These are phyloP conservation scores for Phyllosticta citrichinensis DNA, from an alignment of 2,329 filamentous ascomycete genomes.

Conservation along the genomic window DNA sequence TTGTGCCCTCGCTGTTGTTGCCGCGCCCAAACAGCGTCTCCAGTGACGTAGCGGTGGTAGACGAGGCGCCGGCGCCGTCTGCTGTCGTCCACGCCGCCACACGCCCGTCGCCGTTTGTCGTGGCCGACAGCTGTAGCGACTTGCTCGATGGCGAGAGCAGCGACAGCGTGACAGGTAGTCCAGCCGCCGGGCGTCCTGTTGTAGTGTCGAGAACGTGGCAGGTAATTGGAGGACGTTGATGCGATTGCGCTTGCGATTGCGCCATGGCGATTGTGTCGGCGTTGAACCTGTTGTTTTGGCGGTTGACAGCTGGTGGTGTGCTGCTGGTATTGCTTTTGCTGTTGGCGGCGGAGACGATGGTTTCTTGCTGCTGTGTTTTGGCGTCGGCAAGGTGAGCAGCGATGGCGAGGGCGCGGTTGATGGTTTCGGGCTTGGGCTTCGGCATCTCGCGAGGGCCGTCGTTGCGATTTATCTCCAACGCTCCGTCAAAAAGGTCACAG, in stretches of 20 bases:
- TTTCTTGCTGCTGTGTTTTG: neutral
- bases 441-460: constrained; percentile 1
- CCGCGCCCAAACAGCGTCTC: constrained; percentile 3
- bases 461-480: neutral
- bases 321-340: neutral
- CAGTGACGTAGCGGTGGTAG: neutral
- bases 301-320: neutral
- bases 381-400: neutral
- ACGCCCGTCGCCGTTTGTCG: constrained; percentile 67
- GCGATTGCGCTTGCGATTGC: neutral
- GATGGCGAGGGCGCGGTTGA: constrained; percentile 3
- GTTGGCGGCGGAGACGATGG: neutral
- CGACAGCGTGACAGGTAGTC: constrained; percentile 57
- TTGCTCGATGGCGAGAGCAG: constrained; percentile 28
- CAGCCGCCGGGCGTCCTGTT: constrained; percentile 57
- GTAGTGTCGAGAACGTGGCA: constrained; percentile 81
- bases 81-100: constrained; percentile 52
- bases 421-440: constrained; percentile 2
- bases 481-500: neutral
- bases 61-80: constrained; percentile 2
- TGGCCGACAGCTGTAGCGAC: constrained; percentile 23
- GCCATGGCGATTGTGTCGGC: neutral
- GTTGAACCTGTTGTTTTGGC: neutral
- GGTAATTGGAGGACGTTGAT: constrained; percentile 51
- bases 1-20: constrained; percentile 3